Evolutionary conservation across 1,139 yeast species (phyloP), one percentile per base, ranked within the genome.

Genomic region (Zhuliangozyma parablackwelliae): DNA sequence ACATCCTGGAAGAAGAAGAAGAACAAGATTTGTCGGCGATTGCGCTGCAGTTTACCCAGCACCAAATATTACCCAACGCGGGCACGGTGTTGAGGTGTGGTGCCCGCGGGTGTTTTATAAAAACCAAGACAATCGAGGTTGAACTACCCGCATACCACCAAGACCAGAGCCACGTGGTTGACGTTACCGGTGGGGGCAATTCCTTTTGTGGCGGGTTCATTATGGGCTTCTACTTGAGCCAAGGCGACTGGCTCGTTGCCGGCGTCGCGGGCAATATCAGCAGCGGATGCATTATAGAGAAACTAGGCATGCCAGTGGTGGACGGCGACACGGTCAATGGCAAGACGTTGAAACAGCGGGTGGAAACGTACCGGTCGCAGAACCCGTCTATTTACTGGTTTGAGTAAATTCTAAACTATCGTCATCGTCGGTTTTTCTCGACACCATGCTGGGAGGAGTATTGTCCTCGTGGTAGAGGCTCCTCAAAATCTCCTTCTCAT

Each of bases 131-230:
- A 32, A 38, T 51, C 6, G 25, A 16, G 5, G 42, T 49, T 10
- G 69, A 80, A 75, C 70, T 79, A 25, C 92, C 94, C 0, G 89
- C 96, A 0, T 90, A 82, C 54, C 95, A 87, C 53, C 59, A 57
- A 32, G 65, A 57, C 41, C 74, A 66, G 42, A 46, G 50, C 3
- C 58, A 61, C 27, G 92, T 89, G 1, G 62, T 79, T 2, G 97
- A 90, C 56, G 96, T 95, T 0, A 90, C 97, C 0, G 97, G 97
- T 0, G 96, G 95, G 3, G 97, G 97, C 0, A 90, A 90, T 54
- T 71, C 94, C 0, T 89, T 83, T 56, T 77, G 92, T 41, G 97
- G 97, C 1, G 95, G 83, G 0, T 78, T 86, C 50, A 72, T 82
- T 10, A 66, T 82, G 6, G 94, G 82, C 0, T 76, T 72, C 44